Evolutionary conservation across 163 green algal genomes (phyloP).

Genomic region (Chlamydomonas reinhardtii): DNA sequence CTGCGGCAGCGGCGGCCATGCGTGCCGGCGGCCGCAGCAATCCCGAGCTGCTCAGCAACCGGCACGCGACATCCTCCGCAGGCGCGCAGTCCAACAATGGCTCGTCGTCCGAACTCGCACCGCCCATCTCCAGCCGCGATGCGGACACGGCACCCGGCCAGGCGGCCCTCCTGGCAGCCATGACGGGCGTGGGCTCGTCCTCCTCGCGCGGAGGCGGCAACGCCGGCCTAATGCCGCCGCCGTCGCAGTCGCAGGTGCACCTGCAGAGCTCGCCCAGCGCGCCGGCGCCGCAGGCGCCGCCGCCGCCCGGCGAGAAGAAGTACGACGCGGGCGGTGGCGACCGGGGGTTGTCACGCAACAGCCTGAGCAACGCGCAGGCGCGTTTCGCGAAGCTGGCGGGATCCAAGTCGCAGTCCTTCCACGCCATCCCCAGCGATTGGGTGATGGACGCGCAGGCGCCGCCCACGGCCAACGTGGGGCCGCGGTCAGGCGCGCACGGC

Average conservation of each 20-base stretch:
- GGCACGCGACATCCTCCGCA: not conserved
- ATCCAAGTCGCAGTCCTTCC: constrained; percentile 43
- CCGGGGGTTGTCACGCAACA: too few relatives aligned
- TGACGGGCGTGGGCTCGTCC: too few relatives aligned
- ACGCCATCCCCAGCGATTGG: constrained; percentile 12
- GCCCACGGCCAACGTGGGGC: too few relatives aligned
- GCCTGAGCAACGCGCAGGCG: too few relatives aligned
- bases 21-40: constrained; percentile 20
- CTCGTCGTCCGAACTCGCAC: constrained; percentile 8
- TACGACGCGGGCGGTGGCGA: too few relatives aligned
- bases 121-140: constrained; percentile 17
- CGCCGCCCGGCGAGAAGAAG: too few relatives aligned
- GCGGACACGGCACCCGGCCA: too few relatives aligned
- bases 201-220: too few relatives aligned
- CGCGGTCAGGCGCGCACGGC: too few relatives aligned
- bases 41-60: constrained; percentile 22
- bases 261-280: not conserved
- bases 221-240: not conserved
- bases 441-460: not conserved
- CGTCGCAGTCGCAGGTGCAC: not conserved
- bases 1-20: constrained; percentile 1
- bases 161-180: too few relatives aligned
- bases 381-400: not conserved
- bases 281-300: not conserved
- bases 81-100: not conserved